Evolutionary conservation across 1,139 yeast genomes (phyloP), one percentile per base, ranked within the genome.

Genomic region (Scheffersomyces quercinus): DNA sequence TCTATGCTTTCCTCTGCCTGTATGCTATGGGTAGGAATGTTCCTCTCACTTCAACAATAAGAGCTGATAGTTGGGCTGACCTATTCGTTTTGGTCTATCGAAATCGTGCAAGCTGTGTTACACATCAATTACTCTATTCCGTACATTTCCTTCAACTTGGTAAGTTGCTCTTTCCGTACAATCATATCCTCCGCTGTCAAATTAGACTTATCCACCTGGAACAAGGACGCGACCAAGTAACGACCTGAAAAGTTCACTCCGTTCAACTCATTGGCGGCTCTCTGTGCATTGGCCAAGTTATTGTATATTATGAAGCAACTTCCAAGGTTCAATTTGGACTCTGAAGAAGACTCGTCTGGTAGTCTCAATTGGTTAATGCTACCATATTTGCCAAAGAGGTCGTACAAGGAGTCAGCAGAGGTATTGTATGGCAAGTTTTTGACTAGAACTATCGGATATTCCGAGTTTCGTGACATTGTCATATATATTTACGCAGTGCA

Each of bases 171-270:
- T 15, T 52, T 53, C 24, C 67, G 53, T 10, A 48, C 46, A 3
- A 52, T 49, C 34, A 54, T 48, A 34, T 64, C 68, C 37, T 58
- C 63, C 10, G 52, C 51, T 14, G 45, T 38, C 13, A 69, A 51
- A 29, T 57, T 60, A 11, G 59, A 45, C 46, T 59, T 65, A 40
- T 76, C 81, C n/a, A 76, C 73, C 16, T 61, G 65, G 50, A 71
- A 79, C 48, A 73, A 46, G 41, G 70, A 59, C 7, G 82, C 81
- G 12, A 82, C 82, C 30, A 83, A 58, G 55, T 82, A 83, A 45
- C 88, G 56, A 8, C 83, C 83, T 43, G 78, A 75, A 50, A 78
- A 79, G 54, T 82, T 82, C 52, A 77, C 77, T 0, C 89, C 89
- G 40, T 80, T 79, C 42, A 82, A 60, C 48, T 79, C 82, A 16